Evolutionary conservation across 202 grass and related monocot species (phyloP).

Genomic region (Panicum hallii): DNA sequence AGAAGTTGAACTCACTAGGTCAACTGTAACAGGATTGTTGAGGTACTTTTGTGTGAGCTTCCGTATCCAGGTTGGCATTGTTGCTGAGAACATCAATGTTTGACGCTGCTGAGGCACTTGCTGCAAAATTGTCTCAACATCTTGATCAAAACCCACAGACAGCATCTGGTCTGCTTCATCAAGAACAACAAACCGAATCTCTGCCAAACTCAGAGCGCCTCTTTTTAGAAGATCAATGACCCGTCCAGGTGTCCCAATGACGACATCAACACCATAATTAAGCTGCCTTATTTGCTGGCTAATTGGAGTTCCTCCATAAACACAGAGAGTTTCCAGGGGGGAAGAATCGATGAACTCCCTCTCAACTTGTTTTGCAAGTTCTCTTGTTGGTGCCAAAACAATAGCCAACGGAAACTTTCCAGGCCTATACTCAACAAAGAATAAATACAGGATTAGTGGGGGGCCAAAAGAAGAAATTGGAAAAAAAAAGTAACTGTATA

Average conservation of each 20-base stretch:
- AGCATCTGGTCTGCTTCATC: constrained; percentile 89
- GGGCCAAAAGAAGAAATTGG: neutral
- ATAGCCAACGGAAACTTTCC: constrained; percentile 64
- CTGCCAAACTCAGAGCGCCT: constrained; percentile 58
- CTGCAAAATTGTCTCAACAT: constrained; percentile 67
- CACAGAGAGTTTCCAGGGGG: constrained; percentile 61
- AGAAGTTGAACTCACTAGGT: constrained; percentile 64
- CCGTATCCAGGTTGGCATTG: constrained; percentile 80
- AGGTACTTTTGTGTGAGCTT: constrained; percentile 67
- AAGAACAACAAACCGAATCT: constrained; percentile 68
- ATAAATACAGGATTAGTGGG: neutral
- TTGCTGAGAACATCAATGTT: constrained; percentile 83
- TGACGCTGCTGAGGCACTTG: constrained; percentile 61
- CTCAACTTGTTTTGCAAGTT: constrained; percentile 82
- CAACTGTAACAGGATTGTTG: constrained; percentile 61
- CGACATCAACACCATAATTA: constrained; percentile 68
- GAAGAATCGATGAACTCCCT: constrained; percentile 74
- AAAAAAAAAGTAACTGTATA: neutral
- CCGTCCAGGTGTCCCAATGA: constrained; percentile 74
- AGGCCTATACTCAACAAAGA: constrained; percentile 41
- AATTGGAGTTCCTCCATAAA: constrained; percentile 79
- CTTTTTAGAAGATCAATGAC: constrained; percentile 78
- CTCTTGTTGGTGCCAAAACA: constrained; percentile 76
- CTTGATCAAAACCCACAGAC: constrained; percentile 74
- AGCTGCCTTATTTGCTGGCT: constrained; percentile 60